Conservation (phyloP, 2,329 filamentous ascomycete genomes). For the Rutstroemia sydowiana region DNA sequence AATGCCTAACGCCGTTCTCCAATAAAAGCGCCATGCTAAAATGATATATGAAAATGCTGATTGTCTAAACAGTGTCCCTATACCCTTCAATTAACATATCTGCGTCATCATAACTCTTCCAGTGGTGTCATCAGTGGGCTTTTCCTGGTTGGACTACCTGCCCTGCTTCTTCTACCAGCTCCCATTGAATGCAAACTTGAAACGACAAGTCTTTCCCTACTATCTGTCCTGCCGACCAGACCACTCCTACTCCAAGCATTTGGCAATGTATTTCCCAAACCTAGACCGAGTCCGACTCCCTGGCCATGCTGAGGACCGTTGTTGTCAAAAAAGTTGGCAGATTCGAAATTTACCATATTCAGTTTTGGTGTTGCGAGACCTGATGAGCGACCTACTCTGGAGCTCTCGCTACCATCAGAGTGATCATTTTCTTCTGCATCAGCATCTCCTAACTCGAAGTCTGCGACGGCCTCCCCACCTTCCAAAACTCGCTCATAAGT, state of each 20-base stretch:
- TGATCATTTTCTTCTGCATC: slow-evolving; percentile 55
- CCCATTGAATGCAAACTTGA: slow-evolving; percentile 46
- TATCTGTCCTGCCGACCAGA: slow-evolving; percentile 75
- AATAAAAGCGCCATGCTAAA: slow-evolving; percentile 5
- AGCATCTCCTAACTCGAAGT: slow-evolving; percentile 70
- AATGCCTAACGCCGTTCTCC: background rate
- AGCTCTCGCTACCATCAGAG: slow-evolving; percentile 54
- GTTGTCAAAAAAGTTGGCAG: slow-evolving; percentile 24
- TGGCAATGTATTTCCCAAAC: slow-evolving; percentile 14
- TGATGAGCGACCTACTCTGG: slow-evolving; percentile 50
- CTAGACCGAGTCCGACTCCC: slow-evolving; percentile 24
- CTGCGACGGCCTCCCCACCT: slow-evolving; percentile 59
- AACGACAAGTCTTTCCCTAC: slow-evolving; percentile 68
- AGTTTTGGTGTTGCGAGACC: slow-evolving; percentile 62
- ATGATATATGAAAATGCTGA: no score
- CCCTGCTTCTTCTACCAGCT: slow-evolving; percentile 42
- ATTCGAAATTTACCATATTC: slow-evolving; percentile 45
- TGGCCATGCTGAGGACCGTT: slow-evolving; percentile 14
- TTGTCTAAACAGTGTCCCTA: no score
- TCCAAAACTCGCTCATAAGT: slow-evolving; percentile 82
- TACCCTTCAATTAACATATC: background rate
- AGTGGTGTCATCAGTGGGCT: slow-evolving; percentile 48
- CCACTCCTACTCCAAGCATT: slow-evolving; percentile 58
- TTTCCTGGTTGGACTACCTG: slow-evolving; percentile 44
- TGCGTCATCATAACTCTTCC: slow-evolving; percentile 30